Base-by-base conservation (phyloP, 305 asterid genomes). In the Fraxinus nigra region DNA sequence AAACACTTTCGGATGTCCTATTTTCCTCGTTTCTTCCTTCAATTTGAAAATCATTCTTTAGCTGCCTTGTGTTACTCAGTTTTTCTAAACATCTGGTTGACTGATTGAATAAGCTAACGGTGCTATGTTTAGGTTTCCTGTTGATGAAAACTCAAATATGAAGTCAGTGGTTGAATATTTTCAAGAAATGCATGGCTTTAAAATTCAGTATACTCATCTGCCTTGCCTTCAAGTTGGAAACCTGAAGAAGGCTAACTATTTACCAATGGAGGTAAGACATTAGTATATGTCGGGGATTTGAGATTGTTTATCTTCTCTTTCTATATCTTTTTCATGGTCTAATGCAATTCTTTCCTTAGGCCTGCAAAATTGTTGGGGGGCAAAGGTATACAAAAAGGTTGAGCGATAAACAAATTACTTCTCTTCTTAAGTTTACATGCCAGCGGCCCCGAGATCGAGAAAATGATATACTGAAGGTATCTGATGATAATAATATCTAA, bases 141-240 rank as follows among this genome's bases (percentile, higher is more conserved):
- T 97, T 46, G 99, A 95, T 46, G 98, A 97, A 79, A 87, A 86
- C 80, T 84, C 89, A 28, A 95, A 92, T 80, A 97, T 97, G 99
- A 97, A 97, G 85, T 97, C 99, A 1, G 98, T 97, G 4, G 91
- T 97, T 0, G 98, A 97, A 79, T 97, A 97, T 84, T 97, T 95
- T 82, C 97, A 92, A 86, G 98, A 95, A 88, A 92, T 95, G 95
- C 92, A 97, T 84, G 99, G 86, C 74, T 95, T 95, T 88, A 90
- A 93, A 1, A 97, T 97, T 85, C 97, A 92, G 90, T 87, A 97
- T 51, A 83, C 94, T 72, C 98, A 97, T 87, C 97, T 97, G 79
- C 99, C 99, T 81, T 97, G 99, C 88, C 98, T 97, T 65, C 99
- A 97, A 97, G 98, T 97, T n/a, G 99, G 99, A 86, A 97, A 92